Base-by-base conservation (phyloP, 2,329 filamentous ascomycete genomes). In the Fusarium aywerte region DNA sequence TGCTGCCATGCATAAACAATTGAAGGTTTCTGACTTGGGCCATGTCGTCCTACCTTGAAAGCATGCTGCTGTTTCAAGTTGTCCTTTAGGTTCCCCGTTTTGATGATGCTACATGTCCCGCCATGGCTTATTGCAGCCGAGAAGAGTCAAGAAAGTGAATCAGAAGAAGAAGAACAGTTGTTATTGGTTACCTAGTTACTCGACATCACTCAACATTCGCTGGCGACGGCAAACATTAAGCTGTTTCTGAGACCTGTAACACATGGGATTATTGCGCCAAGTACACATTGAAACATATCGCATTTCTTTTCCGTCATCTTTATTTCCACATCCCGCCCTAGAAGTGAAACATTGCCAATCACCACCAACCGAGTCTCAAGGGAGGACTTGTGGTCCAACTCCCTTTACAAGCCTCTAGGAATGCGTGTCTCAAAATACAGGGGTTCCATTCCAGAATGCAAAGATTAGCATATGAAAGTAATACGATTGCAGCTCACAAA, bases 401-500 rank as follows among this genome's bases (percentile, higher is more conserved):
- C 50, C 56, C 56, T 66, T 42, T 23, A 23, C 50, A 38, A 38
- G 7, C 15, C 29, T 45, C 6, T 4, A 33, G 65, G 65, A 68
- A 68, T 68, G 65, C 39, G 7, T 31, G 45, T 52, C 23, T 47
- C 40, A 7, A 40, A 51, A 51, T 59, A 58, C 55, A 68, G 65
- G 65, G 65, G 55, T 47, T 54, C 4, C 65, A 68, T 68, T 68
- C 60, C 65, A 56, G 27, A 39, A 50, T 38, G 1, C 11, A 20
- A 6, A 7, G 8, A 25, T 9, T 3, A 47, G 20, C 7, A 35
- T 10, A 25, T 31, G 23, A 18, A 47, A 31, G 40, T 25, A 39
- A 50, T 42, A n/a, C 10, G 20, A 56, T 62, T 12, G 29, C 43
- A 18, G 5, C 35, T 43, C 18, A 3, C 4, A 13, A 23, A 21